Conservation (phyloP, 768 basidiomycete genomes). For the Suillus brevipes region DNA sequence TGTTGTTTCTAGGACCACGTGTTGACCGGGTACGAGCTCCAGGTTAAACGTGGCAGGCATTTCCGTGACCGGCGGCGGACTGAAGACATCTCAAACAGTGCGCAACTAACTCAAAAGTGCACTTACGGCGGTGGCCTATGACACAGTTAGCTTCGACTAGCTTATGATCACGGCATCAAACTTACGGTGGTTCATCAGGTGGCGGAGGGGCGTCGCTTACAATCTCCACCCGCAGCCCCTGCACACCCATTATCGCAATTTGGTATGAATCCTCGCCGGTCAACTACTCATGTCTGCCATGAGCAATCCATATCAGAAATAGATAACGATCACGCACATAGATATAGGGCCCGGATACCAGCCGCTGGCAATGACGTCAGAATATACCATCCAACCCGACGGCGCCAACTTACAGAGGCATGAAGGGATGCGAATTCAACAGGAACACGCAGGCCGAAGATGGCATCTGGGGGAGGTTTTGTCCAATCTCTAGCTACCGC, state of each 20-base stretch:
- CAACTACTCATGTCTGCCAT: slow-evolving; percentile 46
- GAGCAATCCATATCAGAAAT: slow-evolving; percentile 19
- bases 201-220: slow-evolving; percentile 84
- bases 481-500: slow-evolving; percentile 81
- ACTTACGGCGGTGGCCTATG: slow-evolving; percentile 53
- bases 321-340: slow-evolving; percentile 52
- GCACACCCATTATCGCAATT: slow-evolving; percentile 82
- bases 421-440: slow-evolving; percentile 86
- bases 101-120: slow-evolving; percentile 14
- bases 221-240: slow-evolving; percentile 83
- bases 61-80: slow-evolving; percentile 73
- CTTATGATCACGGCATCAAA: slow-evolving; percentile 18
- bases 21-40: slow-evolving; percentile 76
- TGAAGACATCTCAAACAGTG: slow-evolving; percentile 22
- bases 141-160: slow-evolving; percentile 15
- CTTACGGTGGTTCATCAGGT: slow-evolving; percentile 81
- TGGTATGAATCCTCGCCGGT: slow-evolving; percentile 87
- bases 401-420: slow-evolving; percentile 61
- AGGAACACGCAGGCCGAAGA: slow-evolving; percentile 76
- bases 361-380: slow-evolving; percentile 49
- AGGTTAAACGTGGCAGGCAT: slow-evolving; percentile 87
- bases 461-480: slow-evolving; percentile 78
- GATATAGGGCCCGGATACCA: slow-evolving; percentile 81
- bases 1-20: slow-evolving; percentile 77
- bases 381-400: slow-evolving; percentile 15